phyloP scores from a whole-genome alignment of 2,329 filamentous ascomycete genomes.

The Grosmannia clavigera region DNA sequence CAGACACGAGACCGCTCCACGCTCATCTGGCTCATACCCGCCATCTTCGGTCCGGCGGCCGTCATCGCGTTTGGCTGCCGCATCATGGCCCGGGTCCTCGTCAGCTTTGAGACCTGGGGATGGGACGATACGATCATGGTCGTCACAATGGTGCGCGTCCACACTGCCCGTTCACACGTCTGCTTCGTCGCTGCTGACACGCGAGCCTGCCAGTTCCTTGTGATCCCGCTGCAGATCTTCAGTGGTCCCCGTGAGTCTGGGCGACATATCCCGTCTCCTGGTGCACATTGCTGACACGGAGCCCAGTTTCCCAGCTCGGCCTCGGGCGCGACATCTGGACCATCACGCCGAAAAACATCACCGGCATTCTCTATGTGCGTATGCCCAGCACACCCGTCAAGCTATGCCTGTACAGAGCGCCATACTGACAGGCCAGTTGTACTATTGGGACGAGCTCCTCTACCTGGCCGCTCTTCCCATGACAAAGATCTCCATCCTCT shows the following conservation, averaged over 20 bases:
- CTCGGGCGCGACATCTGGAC: slow-evolving; percentile 33
- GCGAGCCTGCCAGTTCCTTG: slow-evolving; percentile 12
- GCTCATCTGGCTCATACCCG: slow-evolving; percentile 15
- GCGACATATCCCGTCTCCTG: too few relatives aligned
- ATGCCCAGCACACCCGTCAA: background rate
- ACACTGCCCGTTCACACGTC: too few relatives aligned
- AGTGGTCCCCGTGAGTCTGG: slow-evolving; percentile 16
- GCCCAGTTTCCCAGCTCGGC: slow-evolving; percentile 24
- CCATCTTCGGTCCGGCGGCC: slow-evolving; percentile 18
- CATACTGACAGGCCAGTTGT: slow-evolving; percentile 12
- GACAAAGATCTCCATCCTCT: slow-evolving; percentile 24
- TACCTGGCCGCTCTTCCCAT: slow-evolving; percentile 19
- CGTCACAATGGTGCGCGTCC: background rate
- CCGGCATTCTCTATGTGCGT: slow-evolving; percentile 24
- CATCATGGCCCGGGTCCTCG: slow-evolving; percentile 16
- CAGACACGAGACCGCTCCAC: slow-evolving; percentile 16
- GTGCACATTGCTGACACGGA: too few relatives aligned
- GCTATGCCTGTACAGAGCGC: too few relatives aligned
- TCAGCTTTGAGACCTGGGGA: slow-evolving; percentile 18
- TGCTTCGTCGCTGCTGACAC: slow-evolving; percentile 2
- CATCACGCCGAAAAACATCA: slow-evolving; percentile 28
- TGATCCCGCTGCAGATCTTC: slow-evolving; percentile 13
- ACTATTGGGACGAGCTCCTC: slow-evolving; percentile 19
- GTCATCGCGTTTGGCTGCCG: slow-evolving; percentile 19
- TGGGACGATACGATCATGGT: slow-evolving; percentile 19